Conservation (phyloP, 2,329 filamentous ascomycete species). For the Aspergillus sp. region DNA sequence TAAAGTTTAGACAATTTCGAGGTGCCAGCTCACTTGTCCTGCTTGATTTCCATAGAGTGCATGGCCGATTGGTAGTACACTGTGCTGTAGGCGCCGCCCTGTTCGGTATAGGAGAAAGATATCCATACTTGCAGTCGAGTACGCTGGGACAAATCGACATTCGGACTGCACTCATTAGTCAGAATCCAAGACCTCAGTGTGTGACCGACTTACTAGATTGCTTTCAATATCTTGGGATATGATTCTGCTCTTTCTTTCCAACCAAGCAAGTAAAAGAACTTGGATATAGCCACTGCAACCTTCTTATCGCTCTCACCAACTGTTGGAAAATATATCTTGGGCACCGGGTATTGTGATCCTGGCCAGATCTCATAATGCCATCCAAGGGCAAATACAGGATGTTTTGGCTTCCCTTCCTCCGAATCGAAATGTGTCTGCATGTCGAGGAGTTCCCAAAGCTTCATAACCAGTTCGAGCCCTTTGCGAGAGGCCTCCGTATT, state of each 20-base stretch:
- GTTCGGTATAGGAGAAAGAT: constrained; percentile 7
- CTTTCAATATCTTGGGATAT: neutral
- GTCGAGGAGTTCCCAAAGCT: neutral
- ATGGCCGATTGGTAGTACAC: constrained; percentile 3
- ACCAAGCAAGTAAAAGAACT: constrained; percentile 2
- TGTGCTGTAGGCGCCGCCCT: constrained; percentile 3
- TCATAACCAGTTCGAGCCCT: neutral
- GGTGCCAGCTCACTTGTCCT: no score
- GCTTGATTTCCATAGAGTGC: no score
- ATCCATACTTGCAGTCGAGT: constrained; percentile 4
- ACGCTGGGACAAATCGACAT: constrained; percentile 1
- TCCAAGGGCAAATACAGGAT: no score
- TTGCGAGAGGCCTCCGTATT: neutral
- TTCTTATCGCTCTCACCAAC: constrained; percentile 3
- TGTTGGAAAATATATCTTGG: constrained; percentile 4
- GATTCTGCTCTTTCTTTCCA: neutral
- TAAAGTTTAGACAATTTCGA: no score
- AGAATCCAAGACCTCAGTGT: neutral
- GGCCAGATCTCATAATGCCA: constrained; percentile 6
- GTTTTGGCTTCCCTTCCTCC: no score
- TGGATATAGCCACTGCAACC: neutral
- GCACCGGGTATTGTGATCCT: neutral
- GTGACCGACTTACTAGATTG: neutral
- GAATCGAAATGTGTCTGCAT: neutral
- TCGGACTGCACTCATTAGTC: neutral